These are phyloP conservation scores for Meyerozyma elateridarum DNA, from an alignment of 1,139 yeast species.

Conservation along the genomic window DNA sequence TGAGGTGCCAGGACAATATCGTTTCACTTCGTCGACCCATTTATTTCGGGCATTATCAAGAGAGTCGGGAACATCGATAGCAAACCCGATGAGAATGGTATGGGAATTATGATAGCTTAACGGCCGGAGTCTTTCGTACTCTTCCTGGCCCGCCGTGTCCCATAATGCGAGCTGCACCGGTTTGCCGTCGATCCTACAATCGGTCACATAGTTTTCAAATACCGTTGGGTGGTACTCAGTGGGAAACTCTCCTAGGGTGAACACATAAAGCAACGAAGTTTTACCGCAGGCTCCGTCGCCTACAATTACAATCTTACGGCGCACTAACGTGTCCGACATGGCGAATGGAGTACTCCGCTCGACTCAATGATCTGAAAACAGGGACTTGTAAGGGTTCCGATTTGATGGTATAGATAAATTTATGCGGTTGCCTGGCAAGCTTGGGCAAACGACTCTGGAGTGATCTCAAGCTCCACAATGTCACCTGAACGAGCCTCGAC, in stretches of 20 bases:
- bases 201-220: slow-evolving; percentile 91
- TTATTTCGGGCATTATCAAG: slow-evolving; percentile 62
- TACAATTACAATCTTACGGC: slow-evolving; percentile 81
- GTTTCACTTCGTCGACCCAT: slow-evolving; percentile 68
- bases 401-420: too few species aligned
- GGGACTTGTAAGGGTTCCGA: too few species aligned
- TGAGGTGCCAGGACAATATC: slow-evolving; percentile 66
- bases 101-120: slow-evolving; percentile 78
- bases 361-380: too few species aligned
- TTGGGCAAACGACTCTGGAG: too few species aligned
- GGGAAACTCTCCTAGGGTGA: slow-evolving; percentile 84
- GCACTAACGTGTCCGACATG: slow-evolving; percentile 28
- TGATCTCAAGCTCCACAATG: too few species aligned
- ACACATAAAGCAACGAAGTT: slow-evolving; percentile 84
- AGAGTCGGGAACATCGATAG: slow-evolving; percentile 67
- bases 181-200: slow-evolving; percentile 88
- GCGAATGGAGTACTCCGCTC: too few species aligned
- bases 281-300: slow-evolving; percentile 98
- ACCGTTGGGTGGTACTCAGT: slow-evolving; percentile 90
- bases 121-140: slow-evolving; percentile 74
- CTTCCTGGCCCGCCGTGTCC: slow-evolving; percentile 99
- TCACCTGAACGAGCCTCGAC: too few species aligned
- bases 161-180: slow-evolving; percentile 85
- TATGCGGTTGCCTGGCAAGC: too few species aligned
- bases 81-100: slow-evolving; percentile 67